Conservation (phyloP, 2,329 filamentous ascomycete genomes). For the Lachnellula suecica region DNA sequence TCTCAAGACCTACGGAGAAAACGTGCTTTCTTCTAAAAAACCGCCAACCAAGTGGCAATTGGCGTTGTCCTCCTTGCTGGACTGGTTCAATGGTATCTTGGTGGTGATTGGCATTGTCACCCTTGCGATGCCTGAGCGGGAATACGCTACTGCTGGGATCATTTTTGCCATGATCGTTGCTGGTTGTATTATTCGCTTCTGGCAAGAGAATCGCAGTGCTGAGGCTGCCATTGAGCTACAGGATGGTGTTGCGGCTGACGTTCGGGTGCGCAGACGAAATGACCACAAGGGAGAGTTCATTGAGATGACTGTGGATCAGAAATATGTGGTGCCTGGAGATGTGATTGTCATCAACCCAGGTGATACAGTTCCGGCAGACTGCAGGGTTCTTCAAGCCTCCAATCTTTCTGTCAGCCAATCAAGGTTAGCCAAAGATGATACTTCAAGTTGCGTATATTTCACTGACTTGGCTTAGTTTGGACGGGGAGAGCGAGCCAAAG, state of each 20-base stretch:
- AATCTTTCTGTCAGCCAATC: constrained; percentile 13
- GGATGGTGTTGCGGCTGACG: background rate
- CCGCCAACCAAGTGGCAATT: background rate
- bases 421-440: background rate
- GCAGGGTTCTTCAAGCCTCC: constrained; percentile 1
- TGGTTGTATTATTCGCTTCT: background rate
- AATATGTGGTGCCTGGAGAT: constrained; percentile 7
- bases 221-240: constrained; percentile 8
- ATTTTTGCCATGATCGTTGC: constrained; percentile 2
- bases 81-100: constrained; percentile 8
- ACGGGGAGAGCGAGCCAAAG: constrained; percentile 9
- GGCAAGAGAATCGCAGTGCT: constrained; percentile 1
- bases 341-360: constrained; percentile 7
- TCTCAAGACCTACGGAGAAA: constrained; percentile 5
- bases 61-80: background rate
- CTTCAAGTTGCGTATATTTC: background rate
- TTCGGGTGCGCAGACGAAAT: background rate
- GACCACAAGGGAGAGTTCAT: background rate
- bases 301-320: background rate
- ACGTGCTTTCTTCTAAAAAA: constrained; percentile 1
- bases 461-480: constrained; percentile 1
- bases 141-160: background rate
- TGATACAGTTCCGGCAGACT: constrained; percentile 8
- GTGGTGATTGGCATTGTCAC: constrained; percentile 3
- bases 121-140: constrained; percentile 1